phyloP scores from a whole-genome alignment of 805 yeast genomes.

The Kazachstania bromeliacearum region DNA sequence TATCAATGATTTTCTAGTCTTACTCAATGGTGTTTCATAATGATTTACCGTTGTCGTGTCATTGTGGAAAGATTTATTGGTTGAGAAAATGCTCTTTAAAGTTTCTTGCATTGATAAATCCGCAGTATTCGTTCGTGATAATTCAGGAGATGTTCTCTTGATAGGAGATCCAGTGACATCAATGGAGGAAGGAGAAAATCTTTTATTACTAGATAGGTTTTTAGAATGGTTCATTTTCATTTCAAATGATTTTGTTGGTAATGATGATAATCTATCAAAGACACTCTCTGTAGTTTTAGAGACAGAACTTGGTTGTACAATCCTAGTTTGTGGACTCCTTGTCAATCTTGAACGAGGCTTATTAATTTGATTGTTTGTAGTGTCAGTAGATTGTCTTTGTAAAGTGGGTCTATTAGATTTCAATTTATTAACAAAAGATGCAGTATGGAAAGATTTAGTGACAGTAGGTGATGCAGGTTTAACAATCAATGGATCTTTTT shows the following conservation, averaged over 20 bases:
- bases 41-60: too few species aligned
- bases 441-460: not conserved
- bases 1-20: slow-evolving; percentile 7
- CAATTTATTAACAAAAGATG: not conserved
- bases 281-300: slow-evolving; percentile 12
- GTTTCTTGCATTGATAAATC: slow-evolving; percentile 23
- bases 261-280: slow-evolving; percentile 24
- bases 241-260: slow-evolving; percentile 27
- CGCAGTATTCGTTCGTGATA: slow-evolving; percentile 4
- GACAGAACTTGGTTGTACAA: not conserved
- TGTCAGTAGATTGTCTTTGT: not conserved
- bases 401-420: not conserved
- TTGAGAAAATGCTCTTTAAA: slow-evolving; percentile 21
- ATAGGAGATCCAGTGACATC: slow-evolving; percentile 27
- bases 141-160: slow-evolving; percentile 14
- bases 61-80: slow-evolving; percentile 5
- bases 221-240: slow-evolving; percentile 11
- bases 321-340: not conserved
- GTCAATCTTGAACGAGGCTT: not conserved
- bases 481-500: slow-evolving; percentile 26
- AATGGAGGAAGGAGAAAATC: slow-evolving; percentile 15
- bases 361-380: not conserved
- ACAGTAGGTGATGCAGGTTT: slow-evolving; percentile 7
- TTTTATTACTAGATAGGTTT: slow-evolving; percentile 3
- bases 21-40: not conserved